These are phyloP conservation scores for Rhexocercosporidium sp. DNA, from an alignment of 2,329 filamentous ascomycete genomes.

Conservation along the genomic window DNA sequence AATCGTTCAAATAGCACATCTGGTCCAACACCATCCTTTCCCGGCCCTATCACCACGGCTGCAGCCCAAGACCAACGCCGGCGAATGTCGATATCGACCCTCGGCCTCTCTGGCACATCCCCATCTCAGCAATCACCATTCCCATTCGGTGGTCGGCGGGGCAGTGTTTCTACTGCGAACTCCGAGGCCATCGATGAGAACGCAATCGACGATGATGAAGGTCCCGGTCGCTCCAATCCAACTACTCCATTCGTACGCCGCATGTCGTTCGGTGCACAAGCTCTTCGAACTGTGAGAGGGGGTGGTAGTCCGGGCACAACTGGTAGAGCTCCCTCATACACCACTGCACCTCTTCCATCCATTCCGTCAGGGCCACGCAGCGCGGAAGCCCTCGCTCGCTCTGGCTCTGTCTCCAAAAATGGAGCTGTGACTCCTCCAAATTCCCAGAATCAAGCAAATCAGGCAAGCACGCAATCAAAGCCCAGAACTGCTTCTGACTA, in stretches of 20 bases:
- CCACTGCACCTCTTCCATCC: slow-evolving; percentile 35
- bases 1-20: slow-evolving; percentile 54
- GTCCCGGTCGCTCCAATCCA: slow-evolving; percentile 61
- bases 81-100: slow-evolving; percentile 74
- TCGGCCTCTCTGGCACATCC: slow-evolving; percentile 74
- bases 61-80: slow-evolving; percentile 63
- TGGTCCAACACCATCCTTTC: slow-evolving; percentile 52
- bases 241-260: slow-evolving; percentile 80
- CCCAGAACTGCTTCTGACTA: slow-evolving; percentile 69
- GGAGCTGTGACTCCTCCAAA: slow-evolving; percentile 38
- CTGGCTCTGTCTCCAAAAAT: slow-evolving; percentile 26
- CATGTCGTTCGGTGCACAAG: slow-evolving; percentile 88
- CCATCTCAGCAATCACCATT: slow-evolving; percentile 60
- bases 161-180: slow-evolving; percentile 71
- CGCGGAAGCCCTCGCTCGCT: slow-evolving; percentile 15
- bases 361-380: slow-evolving; percentile 37
- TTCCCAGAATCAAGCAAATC: slow-evolving; percentile 39
- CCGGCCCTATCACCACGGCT: slow-evolving; percentile 53
- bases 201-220: slow-evolving; percentile 72
- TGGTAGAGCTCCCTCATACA: slow-evolving; percentile 42
- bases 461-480: slow-evolving; percentile 64
- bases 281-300: slow-evolving; percentile 49
- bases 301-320: slow-evolving; percentile 39
- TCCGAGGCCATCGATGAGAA: slow-evolving; percentile 73
- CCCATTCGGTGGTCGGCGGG: slow-evolving; percentile 62